Evolutionary conservation across 2,329 filamentous ascomycete species (phyloP).

Genomic region (Colletotrichum eleusines): DNA sequence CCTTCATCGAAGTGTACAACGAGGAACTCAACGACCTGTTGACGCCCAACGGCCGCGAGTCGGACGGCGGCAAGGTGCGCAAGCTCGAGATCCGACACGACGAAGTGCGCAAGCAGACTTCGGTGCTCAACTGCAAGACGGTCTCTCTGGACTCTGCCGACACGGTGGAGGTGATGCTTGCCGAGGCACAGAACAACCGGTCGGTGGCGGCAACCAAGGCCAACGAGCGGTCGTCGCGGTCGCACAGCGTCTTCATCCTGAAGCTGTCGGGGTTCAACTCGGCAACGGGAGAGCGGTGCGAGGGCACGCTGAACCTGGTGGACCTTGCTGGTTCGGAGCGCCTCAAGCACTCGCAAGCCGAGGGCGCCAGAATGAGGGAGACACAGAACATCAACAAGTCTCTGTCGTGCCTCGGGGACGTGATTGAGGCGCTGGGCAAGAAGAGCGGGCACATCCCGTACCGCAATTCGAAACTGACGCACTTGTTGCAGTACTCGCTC

Average conservation of each 20-base stretch:
- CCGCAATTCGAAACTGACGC: slow-evolving; percentile 96
- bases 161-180: slow-evolving; percentile 83
- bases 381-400: slow-evolving; percentile 98
- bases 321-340: slow-evolving; percentile 95
- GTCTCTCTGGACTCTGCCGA: slow-evolving; percentile 83
- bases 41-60: slow-evolving; percentile 66
- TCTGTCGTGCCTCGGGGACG: slow-evolving; percentile 90
- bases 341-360: slow-evolving; percentile 86
- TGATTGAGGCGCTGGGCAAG: slow-evolving; percentile 91
- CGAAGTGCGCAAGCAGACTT: slow-evolving; percentile 82
- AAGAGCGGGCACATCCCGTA: slow-evolving; percentile 91
- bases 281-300: slow-evolving; percentile 84
- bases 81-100: slow-evolving; percentile 94
- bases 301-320: slow-evolving; percentile 94
- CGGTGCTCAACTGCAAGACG: slow-evolving; percentile 82
- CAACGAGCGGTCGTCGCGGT: slow-evolving; percentile 93
- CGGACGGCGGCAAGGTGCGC: slow-evolving; percentile 75
- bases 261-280: slow-evolving; percentile 79
- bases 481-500: slow-evolving; percentile 92
- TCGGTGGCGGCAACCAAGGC: slow-evolving; percentile 97
- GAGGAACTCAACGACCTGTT: slow-evolving; percentile 95
- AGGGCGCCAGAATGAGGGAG: slow-evolving; percentile 89
- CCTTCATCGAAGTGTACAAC: slow-evolving; percentile 98
- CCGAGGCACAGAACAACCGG: slow-evolving; percentile 84
- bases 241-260: slow-evolving; percentile 95